Evolutionary conservation across 1,284 basidiomycete species (phyloP), one percentile per base, ranked within the genome.

Genomic region (Sanghuangporus baumii): DNA sequence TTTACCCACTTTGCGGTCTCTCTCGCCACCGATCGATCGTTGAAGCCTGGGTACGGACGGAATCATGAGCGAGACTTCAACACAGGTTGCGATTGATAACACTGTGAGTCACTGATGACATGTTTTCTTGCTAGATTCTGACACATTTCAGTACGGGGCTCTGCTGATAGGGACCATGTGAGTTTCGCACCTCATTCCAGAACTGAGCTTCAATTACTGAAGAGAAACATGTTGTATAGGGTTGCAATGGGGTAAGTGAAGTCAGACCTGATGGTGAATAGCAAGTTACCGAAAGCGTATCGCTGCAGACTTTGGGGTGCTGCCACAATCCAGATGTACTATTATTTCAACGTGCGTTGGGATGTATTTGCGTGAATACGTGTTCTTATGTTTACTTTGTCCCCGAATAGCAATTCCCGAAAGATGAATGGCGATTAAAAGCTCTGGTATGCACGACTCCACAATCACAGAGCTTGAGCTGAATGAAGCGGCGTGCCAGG

Each of bases 301-400:
- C 20, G 41, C n/a, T 12, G 31, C 40, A 63, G 62, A 9, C 47
- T 63, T 14, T 63, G 62, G 62, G 62, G 57, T n/a, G 26, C n/a
- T 3, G 55, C 57, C 9, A 31, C 57, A 11, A 37, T 63, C 8
- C 62, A 63, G 62, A 2, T 59, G 20, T 63, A 47, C 34, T 60
- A 63, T 23, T 63, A 63, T 38, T 60, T 55, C 52, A 55, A 47
- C 26, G 62, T 63, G 23, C 57, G 62, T 41, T 7, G 18, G n/a
- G 8, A 37, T 36, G 20, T 34, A 37, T 41, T 20, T 50, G 4
- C 36, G 11, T 14, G n/a, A 31, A 20, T 38, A 9, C 48, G 43
- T n/a, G 43, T 31, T 43, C 16, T 62, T 11, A 14, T 23, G 16
- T n/a, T n/a, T 6, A 14, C 52, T 18, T n/a, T 14, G 31, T 23